Evolutionary conservation across 805 yeast genomes (phyloP), one percentile per base, ranked within the genome.

Genomic region (Nakazawaea peltata): DNA sequence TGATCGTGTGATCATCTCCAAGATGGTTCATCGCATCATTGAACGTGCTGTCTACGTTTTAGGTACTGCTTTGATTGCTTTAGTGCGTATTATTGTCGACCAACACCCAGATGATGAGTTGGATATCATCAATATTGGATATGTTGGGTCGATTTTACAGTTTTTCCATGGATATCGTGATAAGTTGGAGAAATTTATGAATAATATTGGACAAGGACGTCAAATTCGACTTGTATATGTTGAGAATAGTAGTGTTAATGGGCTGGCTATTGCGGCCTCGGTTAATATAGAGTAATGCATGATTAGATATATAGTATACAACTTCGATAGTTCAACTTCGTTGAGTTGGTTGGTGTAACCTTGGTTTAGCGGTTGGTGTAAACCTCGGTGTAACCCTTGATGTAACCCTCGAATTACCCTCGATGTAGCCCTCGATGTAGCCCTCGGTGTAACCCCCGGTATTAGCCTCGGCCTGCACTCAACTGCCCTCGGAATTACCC

Each of bases 251-350:
- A 64, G 72, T 12, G 55, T 72, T 7, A 53, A 70, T 21, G 79
- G 79, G 4, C 73, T 76, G 19, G 77, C 74, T 10, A 65, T 72
- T 29, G 71, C 73, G 13, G 75, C 77, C n/a, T 43, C 40, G 4
- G 33, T 37, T 19, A 35, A 35, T 25, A 30, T 7, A n/a, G n/a
- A n/a, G n/a, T n/a, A n/a, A n/a, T n/a, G n/a, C n/a, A n/a, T n/a
- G n/a, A n/a, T n/a, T n/a, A n/a, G n/a, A n/a, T n/a, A n/a, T n/a
- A n/a, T n/a, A n/a, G n/a, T n/a, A n/a, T n/a, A n/a, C n/a, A n/a
- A n/a, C n/a, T n/a, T n/a, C n/a, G n/a, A n/a, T n/a, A n/a, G n/a
- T n/a, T n/a, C n/a, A n/a, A n/a, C n/a, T n/a, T n/a, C n/a, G n/a
- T n/a, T n/a, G n/a, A n/a, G n/a, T n/a, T n/a, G n/a, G n/a, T n/a